A percentile compares a stretch with the other conserved stretches of the same genome.
Evolutionary conservation across 345 rosid species (phyloP).

Genomic region (Hirschfeldia incana): DNA sequence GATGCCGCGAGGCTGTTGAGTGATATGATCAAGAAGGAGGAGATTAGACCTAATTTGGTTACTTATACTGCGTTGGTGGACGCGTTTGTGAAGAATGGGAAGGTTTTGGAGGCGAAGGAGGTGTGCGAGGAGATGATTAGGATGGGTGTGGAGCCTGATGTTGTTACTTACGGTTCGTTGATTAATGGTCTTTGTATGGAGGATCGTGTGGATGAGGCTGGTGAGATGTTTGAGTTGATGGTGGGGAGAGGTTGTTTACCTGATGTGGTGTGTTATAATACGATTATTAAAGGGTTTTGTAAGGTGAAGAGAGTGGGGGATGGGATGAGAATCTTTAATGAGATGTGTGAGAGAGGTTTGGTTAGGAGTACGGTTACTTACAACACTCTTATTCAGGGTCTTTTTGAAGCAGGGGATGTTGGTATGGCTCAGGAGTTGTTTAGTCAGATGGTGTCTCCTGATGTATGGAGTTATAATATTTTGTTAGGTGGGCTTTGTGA

Average conservation of each 20-base stretch:
- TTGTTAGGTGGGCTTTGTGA: conserved; percentile 2
- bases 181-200: not conserved
- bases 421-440: not conserved
- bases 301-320: not conserved
- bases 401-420: not conserved
- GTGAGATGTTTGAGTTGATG: not conserved
- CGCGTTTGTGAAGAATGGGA: not conserved
- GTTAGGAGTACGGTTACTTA: not conserved
- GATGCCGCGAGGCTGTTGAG: not conserved
- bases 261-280: not conserved
- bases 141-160: not conserved
- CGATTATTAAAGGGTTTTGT: not conserved
- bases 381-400: not conserved
- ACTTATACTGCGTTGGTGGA: not conserved
- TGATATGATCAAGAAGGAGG: not conserved
- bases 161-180: not conserved
- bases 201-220: not conserved
- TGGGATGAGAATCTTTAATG: not conserved
- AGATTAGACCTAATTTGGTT: not conserved
- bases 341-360: not conserved
- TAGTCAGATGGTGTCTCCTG: not conserved
- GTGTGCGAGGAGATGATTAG: not conserved
- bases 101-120: conserved; percentile 1
- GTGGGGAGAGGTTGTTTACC: not conserved
- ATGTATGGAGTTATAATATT: not conserved